Conservation (phyloP, 202 grass and related monocot genomes). For the Brachypodium distachyon region DNA sequence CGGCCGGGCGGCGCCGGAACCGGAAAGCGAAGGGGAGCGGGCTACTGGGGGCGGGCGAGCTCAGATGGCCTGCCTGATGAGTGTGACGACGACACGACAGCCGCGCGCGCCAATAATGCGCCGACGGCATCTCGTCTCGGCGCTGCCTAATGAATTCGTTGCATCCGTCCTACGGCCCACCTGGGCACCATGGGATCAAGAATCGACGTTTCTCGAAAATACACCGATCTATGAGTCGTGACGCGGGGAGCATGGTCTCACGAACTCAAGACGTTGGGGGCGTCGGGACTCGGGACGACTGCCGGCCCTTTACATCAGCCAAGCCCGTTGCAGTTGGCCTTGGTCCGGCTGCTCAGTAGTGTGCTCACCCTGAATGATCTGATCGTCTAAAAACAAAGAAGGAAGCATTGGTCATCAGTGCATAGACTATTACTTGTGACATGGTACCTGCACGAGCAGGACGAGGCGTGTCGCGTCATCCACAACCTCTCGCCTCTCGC, state of each 20-base stretch:
- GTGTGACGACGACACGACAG: neutral
- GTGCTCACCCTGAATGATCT: no score
- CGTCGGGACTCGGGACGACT: no score
- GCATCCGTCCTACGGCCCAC: neutral
- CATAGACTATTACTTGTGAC: neutral
- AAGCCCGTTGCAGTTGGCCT: no score
- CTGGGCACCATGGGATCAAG: neutral
- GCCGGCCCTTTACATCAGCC: no score
- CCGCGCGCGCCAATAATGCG: conserved; percentile 5
- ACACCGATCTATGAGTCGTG: no score
- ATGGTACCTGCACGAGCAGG: neutral
- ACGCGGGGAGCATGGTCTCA: no score
- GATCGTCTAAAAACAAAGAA: no score
- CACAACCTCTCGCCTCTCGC: neutral
- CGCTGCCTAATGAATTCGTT: neutral
- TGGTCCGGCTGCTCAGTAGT: neutral
- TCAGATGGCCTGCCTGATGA: neutral
- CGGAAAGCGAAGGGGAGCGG: conserved; percentile 18
- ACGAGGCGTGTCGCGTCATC: neutral
- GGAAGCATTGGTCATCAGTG: neutral
- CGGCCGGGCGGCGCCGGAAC: neutral
- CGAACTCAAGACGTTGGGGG: no score
- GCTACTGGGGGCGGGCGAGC: conserved; percentile 28
- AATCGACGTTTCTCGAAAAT: no score
- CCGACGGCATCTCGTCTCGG: neutral